These are phyloP conservation scores for Santalum album DNA, from an alignment of 164 flowering plant genomes.

Conservation along the genomic window DNA sequence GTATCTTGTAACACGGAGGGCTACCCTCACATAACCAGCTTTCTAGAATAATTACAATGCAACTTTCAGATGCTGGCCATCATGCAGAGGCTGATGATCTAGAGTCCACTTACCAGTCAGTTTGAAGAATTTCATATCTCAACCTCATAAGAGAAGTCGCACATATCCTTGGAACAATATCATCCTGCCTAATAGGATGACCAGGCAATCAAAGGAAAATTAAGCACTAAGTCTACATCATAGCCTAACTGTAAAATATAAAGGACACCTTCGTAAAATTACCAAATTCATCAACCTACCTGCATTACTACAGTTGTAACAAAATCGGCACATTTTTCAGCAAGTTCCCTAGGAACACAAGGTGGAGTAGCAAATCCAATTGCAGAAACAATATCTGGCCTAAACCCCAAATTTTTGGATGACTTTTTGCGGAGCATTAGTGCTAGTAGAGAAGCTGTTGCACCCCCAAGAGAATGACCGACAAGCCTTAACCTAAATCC, in stretches of 20 bases:
- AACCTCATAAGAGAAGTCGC: conserved; percentile 62
- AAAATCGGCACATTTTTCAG: conserved; percentile 67
- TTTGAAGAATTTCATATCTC: conserved; percentile 83
- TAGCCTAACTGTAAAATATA: neutral
- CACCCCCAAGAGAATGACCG: conserved; percentile 89
- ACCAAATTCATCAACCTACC: conserved; percentile 24
- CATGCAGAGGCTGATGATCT: neutral
- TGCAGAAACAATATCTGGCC: conserved; percentile 65
- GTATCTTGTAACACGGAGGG: too few relatives aligned
- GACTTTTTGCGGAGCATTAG: conserved; percentile 68
- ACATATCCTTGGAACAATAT: conserved; percentile 80
- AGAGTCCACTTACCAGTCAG: conserved; percentile 65
- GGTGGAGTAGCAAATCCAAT: conserved; percentile 74
- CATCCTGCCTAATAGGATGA: conserved; percentile 51
- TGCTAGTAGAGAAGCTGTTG: conserved; percentile 71
- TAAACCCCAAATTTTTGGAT: conserved; percentile 54
- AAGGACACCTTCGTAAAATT: neutral
- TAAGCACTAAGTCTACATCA: neutral
- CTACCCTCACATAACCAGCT: too few relatives aligned
- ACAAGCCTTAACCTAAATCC: conserved; percentile 83
- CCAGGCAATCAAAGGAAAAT: conserved; percentile 2
- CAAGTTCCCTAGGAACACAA: conserved; percentile 75
- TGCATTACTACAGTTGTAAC: conserved; percentile 74
- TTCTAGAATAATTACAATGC: too few relatives aligned
- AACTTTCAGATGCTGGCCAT: too few relatives aligned